Conservation (phyloP, 345 rosid species). For the Hirschfeldia incana region DNA sequence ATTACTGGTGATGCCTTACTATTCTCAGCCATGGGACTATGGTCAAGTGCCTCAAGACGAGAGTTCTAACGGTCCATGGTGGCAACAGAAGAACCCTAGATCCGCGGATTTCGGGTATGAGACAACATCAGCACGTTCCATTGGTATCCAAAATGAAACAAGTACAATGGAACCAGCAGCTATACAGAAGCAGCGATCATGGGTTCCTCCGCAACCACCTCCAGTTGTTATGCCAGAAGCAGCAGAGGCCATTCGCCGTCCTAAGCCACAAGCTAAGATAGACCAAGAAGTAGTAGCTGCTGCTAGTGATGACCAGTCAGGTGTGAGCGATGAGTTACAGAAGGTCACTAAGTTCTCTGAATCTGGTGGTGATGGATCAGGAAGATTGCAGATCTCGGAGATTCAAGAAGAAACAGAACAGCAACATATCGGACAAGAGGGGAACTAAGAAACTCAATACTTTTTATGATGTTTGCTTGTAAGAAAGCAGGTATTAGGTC, state of each 20-base stretch:
- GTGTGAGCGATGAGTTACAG: slow-evolving; percentile 61
- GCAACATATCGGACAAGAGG: slow-evolving; percentile 34
- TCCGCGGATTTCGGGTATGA: slow-evolving; percentile 65
- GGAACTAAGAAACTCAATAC: slow-evolving; percentile 32
- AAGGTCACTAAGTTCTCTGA: slow-evolving; percentile 72
- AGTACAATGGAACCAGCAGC: slow-evolving; percentile 45
- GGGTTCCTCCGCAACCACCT: slow-evolving; percentile 97
- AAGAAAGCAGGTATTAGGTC: neutral
- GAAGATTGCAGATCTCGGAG: slow-evolving; percentile 45
- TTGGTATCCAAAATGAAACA: slow-evolving; percentile 41
- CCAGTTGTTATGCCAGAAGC: slow-evolving; percentile 92
- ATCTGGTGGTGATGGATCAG: slow-evolving; percentile 55
- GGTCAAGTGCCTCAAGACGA: slow-evolving; percentile 51
- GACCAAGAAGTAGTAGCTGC: slow-evolving; percentile 48
- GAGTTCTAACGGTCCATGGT: slow-evolving; percentile 54
- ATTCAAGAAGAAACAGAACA: slow-evolving; percentile 58
- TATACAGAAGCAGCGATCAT: slow-evolving; percentile 50
- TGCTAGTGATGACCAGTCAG: slow-evolving; percentile 45
- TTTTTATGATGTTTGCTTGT: neutral
- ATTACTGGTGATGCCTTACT: neutral
- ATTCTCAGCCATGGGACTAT: slow-evolving; percentile 80
- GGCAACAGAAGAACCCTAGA: slow-evolving; percentile 73
- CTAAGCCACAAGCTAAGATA: slow-evolving; percentile 56
- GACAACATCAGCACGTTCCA: slow-evolving; percentile 39
- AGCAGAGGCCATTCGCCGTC: slow-evolving; percentile 90